Conservation (phyloP, 805 yeast species). For the Candida succiphila region DNA sequence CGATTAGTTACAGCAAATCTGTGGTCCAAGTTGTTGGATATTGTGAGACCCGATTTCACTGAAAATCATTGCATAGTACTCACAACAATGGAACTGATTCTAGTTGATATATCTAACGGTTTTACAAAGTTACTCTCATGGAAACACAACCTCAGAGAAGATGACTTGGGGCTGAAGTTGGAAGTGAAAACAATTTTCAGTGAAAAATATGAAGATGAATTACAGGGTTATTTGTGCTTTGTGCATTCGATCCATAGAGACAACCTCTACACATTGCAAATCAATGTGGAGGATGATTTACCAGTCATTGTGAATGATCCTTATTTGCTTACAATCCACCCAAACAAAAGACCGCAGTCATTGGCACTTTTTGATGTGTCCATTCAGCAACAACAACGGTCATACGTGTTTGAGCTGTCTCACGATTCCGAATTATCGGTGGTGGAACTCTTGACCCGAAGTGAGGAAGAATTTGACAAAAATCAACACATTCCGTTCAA, state of each 20-base stretch:
- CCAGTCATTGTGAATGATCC: conserved; percentile 14
- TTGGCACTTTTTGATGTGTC: background rate
- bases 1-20: conserved; percentile 38
- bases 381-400: background rate
- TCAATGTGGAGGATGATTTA: conserved; percentile 14
- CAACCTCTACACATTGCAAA: conserved; percentile 19
- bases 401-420: too few species aligned
- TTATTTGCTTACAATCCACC: conserved; percentile 13
- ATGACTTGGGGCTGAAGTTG: conserved; percentile 44
- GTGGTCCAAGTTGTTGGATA: conserved; percentile 44
- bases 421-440: too few species aligned
- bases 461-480: too few species aligned
- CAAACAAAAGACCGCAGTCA: conserved; percentile 3
- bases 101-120: conserved; percentile 29
- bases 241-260: conserved; percentile 19
- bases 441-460: too few species aligned
- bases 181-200: conserved; percentile 12
- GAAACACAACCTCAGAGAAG: conserved; percentile 54
- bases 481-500: too few species aligned
- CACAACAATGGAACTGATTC: conserved; percentile 56
- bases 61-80: conserved; percentile 37
- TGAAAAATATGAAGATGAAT: conserved; percentile 1
- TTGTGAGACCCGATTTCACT: conserved; percentile 17
- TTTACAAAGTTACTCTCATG: conserved; percentile 51
- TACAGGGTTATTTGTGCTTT: conserved; percentile 12